Evolutionary conservation across 305 asterid species (phyloP).

Genomic region (Rubia tinctorum): DNA sequence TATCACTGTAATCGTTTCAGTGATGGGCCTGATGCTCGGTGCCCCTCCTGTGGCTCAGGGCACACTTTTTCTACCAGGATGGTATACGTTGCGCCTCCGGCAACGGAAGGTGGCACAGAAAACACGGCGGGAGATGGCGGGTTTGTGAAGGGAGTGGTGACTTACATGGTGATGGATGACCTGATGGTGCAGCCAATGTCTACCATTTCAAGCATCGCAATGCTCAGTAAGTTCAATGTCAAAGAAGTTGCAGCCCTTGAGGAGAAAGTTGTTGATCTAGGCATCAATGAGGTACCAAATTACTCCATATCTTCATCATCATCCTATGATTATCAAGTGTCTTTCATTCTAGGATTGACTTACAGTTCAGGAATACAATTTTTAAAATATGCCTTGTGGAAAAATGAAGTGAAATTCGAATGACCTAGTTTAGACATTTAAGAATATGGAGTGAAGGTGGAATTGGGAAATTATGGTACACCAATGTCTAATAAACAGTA

Average conservation of each 20-base stretch:
- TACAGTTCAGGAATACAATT: no score
- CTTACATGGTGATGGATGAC: not conserved
- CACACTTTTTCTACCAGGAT: not conserved
- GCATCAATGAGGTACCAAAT: constrained; percentile 20
- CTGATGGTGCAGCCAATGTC: not conserved
- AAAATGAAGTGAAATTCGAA: no score
- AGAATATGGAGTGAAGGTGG: no score
- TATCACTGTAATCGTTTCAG: not conserved
- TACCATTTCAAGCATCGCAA: not conserved
- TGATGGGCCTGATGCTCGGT: not conserved
- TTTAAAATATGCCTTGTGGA: no score
- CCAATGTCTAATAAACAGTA: no score
- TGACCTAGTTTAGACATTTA: no score
- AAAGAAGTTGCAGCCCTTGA: constrained; percentile 29
- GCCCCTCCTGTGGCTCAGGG: not conserved
- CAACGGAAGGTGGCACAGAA: not conserved
- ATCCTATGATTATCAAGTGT: no score
- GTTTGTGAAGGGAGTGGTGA: not conserved
- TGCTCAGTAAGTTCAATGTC: not conserved
- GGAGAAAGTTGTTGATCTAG: constrained; percentile 6
- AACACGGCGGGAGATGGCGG: not conserved
- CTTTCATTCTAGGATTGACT: no score
- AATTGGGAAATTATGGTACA: no score
- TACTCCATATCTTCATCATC: no score
- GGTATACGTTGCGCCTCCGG: not conserved